Evolutionary conservation across 2,329 filamentous ascomycete species (phyloP).

Genomic region (Emydomyces testavorans): DNA sequence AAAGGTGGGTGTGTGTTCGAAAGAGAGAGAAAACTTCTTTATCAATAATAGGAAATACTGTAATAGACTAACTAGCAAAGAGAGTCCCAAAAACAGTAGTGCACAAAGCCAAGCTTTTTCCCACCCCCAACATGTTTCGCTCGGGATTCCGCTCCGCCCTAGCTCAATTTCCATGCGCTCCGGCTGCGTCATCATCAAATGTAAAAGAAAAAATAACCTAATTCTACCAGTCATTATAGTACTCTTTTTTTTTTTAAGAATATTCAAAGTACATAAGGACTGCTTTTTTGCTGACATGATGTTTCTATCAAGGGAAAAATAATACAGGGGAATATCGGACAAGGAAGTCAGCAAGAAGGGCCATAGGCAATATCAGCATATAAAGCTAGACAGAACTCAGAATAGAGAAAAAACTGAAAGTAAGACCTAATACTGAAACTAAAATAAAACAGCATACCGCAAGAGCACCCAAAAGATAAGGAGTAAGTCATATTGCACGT

Average conservation of each 20-base stretch:
- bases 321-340: background rate
- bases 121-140: too few species aligned
- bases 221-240: background rate
- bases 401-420: background rate
- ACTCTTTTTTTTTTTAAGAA: background rate
- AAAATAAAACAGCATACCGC: background rate
- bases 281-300: background rate
- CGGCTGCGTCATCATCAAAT: too few species aligned
- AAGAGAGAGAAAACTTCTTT: too few species aligned
- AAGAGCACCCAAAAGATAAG: slow-evolving; percentile 5
- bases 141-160: background rate
- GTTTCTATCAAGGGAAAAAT: slow-evolving; percentile 1
- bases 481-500: slow-evolving; percentile 10
- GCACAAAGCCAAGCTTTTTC: background rate
- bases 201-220: too few species aligned
- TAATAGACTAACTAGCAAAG: too few species aligned
- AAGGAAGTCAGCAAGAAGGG: background rate
- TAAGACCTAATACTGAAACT: background rate
- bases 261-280: background rate
- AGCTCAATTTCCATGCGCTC: too few species aligned
- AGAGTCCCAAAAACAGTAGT: too few species aligned
- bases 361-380: background rate
- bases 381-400: background rate
- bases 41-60: too few species aligned
- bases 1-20: too few species aligned